These are phyloP conservation scores for Filobasidium uniguttulatum DNA, from an alignment of 1,284 basidiomycete species.

Conservation along the genomic window DNA sequence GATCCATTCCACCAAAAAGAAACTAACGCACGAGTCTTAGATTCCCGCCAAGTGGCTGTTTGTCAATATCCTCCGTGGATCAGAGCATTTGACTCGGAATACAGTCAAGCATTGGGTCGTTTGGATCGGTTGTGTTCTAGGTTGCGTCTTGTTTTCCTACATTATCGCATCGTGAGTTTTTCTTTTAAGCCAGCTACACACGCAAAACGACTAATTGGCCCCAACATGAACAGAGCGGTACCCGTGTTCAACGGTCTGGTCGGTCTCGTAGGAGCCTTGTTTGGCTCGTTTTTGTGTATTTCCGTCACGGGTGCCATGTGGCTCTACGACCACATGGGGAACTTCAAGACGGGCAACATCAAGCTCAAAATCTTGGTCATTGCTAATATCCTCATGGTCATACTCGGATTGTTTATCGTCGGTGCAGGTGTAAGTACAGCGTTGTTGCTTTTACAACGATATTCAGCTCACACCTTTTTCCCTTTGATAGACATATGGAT, in stretches of 20 bases:
- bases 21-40: not conserved
- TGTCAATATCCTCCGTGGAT: constrained; percentile 25
- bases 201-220: not conserved
- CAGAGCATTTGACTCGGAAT: constrained; percentile 24
- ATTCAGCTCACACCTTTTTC: too few species aligned
- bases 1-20: not conserved
- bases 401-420: constrained; percentile 4
- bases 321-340: constrained; percentile 5
- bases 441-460: too few species aligned
- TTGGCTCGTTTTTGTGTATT: constrained; percentile 2
- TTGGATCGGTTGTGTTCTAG: constrained; percentile 22
- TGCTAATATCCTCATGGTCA: not conserved
- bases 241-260: not conserved
- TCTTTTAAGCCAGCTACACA: not conserved
- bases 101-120: constrained; percentile 23
- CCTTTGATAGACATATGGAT: constrained; percentile 3
- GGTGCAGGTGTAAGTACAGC: constrained; percentile 7
- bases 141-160: constrained; percentile 18
- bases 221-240: not conserved
- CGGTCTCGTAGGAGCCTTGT: constrained; percentile 1
- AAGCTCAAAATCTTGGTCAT: constrained; percentile 4
- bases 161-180: constrained; percentile 16
- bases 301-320: constrained; percentile 2
- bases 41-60: constrained; percentile 19
- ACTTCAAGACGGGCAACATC: not conserved